Evolutionary conservation across 495 filamentous ascomycete genomes (phyloP).

Genomic region (Emericellopsis terricola): DNA sequence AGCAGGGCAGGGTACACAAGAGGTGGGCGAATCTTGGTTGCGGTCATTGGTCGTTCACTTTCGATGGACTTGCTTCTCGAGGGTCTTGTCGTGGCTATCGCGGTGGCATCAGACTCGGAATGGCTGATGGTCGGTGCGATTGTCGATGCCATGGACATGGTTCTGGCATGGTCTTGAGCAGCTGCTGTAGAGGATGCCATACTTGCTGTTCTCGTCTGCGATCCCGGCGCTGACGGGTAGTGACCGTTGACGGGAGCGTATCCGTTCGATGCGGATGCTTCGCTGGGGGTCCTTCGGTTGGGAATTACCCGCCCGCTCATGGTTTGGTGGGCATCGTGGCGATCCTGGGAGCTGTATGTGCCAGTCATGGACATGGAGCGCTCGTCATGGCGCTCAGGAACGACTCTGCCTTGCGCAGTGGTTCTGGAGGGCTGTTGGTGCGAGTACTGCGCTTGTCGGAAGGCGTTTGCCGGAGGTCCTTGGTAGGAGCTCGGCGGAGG

Average conservation of each 20-base stretch:
- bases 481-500: conserved; percentile 47
- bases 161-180: conserved; percentile 14
- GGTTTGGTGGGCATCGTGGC: conserved; percentile 68
- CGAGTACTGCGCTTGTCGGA: conserved; percentile 56
- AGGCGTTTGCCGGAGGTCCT: conserved; percentile 48
- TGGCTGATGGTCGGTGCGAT: conserved; percentile 23
- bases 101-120: conserved; percentile 17
- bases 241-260: conserved; percentile 5
- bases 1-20: conserved; percentile 87
- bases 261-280: conserved; percentile 7
- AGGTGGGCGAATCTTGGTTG: conserved; percentile 40
- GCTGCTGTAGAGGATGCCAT: conserved; percentile 31
- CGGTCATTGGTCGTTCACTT: conserved; percentile 28
- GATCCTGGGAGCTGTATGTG: conserved; percentile 46
- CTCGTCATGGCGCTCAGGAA: conserved; percentile 85
- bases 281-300: conserved; percentile 28
- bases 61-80: conserved; percentile 27
- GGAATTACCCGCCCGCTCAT: conserved; percentile 84
- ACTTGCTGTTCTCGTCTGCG: conserved; percentile 29
- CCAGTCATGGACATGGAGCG: conserved; percentile 90
- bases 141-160: conserved; percentile 87
- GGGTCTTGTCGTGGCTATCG: conserved; percentile 19
- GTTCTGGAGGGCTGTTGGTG: conserved; percentile 36
- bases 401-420: conserved; percentile 72
- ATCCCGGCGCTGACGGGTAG: conserved; percentile 14